Base-by-base conservation (phyloP, 2,329 filamentous ascomycete species). In the Ophiostoma montium region DNA sequence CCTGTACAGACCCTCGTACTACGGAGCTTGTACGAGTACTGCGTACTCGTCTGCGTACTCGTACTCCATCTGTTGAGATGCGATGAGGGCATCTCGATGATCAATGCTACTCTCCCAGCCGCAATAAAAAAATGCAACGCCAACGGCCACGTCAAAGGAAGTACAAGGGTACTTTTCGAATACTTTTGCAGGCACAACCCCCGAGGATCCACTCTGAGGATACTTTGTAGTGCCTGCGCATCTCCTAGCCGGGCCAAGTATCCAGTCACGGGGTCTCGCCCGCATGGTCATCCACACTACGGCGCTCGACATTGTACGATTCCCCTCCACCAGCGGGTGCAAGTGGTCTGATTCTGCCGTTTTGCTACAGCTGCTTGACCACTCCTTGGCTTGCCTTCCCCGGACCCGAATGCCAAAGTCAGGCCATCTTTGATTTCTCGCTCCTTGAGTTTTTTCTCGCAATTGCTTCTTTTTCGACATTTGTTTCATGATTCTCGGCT, bases 341-440 rank as follows among this genome's bases (percentile, higher is more conserved):
- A 43, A 52, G 51, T 57, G 55, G 55, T 44, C 55, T 57, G 55
- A 57, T 57, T 51, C 48, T 52, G 50, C 46, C 46, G 50, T 46
- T 44, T 46, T 48, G 50, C 52, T 51, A 50, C 53, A 54, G 49
- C 32, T 48, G 45, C 50, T 50, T 50, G 35, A 52, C 51, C 53
- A 51, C 51, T 42, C 47, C 50, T 51, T 38, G 44, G 46, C 43
- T 19, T 48, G 30, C 21, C 42, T 49, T 52, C 49, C 51, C 54
- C 53, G 33, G 48, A 52, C 52, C 47, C 38, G 52, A 47, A 49
- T 49, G 45, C 18, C 36, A 55, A 51, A 48, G 51, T 56, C 54
- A 56, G 54, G 50, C 54, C 54, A 56, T 54, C 43, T 52, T 52
- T 30, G 47, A 47, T 42, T 42, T 41, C 46, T 36, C 32, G 39